Evolutionary conservation across 371 early-diverging fungal genomes (phyloP).

Genomic region (Saksenaea oblongispora): DNA sequence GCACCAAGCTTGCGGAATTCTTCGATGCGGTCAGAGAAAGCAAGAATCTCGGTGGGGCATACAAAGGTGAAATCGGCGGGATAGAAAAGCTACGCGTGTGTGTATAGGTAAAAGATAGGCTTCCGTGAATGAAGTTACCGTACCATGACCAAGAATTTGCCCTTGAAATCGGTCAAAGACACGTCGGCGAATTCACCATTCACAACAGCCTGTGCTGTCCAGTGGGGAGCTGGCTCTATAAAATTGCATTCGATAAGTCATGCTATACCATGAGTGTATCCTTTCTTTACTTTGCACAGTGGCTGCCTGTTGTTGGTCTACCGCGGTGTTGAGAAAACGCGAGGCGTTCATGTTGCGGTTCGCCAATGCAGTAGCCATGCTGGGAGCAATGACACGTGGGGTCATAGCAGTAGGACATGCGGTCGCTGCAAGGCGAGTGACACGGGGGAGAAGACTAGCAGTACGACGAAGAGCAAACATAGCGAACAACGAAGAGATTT

Average conservation of each 20-base stretch:
- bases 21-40: constrained; percentile 60
- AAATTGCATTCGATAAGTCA: not conserved
- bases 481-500: not conserved
- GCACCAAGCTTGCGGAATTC: constrained; percentile 70
- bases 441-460: constrained; percentile 5
- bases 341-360: not conserved
- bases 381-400: not conserved
- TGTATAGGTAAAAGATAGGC: no score
- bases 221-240: constrained; percentile 67
- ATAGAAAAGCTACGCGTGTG: constrained; percentile 19
- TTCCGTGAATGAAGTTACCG: no score
- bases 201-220: constrained; percentile 70
- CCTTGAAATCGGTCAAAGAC: constrained; percentile 84
- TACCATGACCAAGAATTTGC: constrained; percentile 56
- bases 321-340: not conserved
- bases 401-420: not conserved
- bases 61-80: constrained; percentile 57
- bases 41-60: constrained; percentile 72
- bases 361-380: constrained; percentile 7
- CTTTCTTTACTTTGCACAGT: constrained; percentile 19
- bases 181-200: constrained; percentile 76
- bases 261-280: not conserved
- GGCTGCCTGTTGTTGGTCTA: constrained; percentile 13
- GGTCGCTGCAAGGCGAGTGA: not conserved
- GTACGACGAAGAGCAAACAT: constrained; percentile 15